phyloP scores from a whole-genome alignment of 2,329 filamentous ascomycete species.

The Leptographium galeiforme region DNA sequence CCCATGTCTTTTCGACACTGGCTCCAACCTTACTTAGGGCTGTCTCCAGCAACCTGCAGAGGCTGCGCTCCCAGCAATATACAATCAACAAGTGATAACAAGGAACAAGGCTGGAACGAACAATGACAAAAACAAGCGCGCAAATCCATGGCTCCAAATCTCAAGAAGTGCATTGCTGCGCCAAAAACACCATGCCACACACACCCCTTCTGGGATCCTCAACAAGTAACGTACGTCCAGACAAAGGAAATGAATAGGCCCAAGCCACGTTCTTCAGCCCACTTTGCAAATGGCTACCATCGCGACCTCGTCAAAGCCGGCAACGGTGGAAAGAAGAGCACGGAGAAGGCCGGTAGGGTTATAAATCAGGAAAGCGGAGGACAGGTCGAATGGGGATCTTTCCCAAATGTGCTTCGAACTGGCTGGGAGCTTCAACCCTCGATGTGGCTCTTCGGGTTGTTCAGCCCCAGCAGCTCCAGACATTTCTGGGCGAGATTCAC shows the following conservation, averaged over 20 bases:
- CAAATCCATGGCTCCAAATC: background rate
- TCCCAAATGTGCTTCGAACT: too few species aligned
- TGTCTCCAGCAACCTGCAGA: slow-evolving; percentile 1
- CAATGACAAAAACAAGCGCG: slow-evolving; percentile 4
- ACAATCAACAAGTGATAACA: background rate
- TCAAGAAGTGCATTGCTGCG: slow-evolving; percentile 14
- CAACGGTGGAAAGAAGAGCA: background rate
- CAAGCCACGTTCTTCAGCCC: background rate
- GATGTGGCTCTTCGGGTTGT: slow-evolving; percentile 64
- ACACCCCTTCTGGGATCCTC: slow-evolving; percentile 1
- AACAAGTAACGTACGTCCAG: background rate
- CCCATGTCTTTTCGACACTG: background rate
- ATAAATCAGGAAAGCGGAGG: slow-evolving; percentile 9
- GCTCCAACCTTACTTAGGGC: background rate
- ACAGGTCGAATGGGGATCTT: background rate
- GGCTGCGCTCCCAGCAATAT: slow-evolving; percentile 10
- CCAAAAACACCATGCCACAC: slow-evolving; percentile 27
- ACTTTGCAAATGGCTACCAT: background rate
- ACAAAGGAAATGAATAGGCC: slow-evolving; percentile 7
- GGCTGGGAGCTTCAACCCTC: slow-evolving; percentile 42
- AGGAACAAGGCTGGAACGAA: background rate
- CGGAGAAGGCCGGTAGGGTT: slow-evolving; percentile 6
- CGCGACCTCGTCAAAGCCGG: background rate
- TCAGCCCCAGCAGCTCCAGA: slow-evolving; percentile 70
- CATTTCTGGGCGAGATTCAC: slow-evolving; percentile 83